phyloP scores from a whole-genome alignment of 768 basidiomycete species.

The Naganishia randhawae region DNA sequence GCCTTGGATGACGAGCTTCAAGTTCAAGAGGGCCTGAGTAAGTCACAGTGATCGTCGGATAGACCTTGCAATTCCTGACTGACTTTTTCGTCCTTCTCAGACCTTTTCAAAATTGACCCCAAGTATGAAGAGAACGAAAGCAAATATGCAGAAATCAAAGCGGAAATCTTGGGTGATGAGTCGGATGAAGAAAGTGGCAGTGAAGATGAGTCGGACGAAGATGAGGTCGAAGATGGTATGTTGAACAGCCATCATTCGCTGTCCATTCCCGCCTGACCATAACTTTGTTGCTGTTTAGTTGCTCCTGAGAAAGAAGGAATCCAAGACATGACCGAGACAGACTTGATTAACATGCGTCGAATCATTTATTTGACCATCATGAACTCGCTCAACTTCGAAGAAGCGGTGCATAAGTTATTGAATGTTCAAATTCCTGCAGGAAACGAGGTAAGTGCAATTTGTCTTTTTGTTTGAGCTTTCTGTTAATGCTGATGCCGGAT shows the following conservation, averaged over 20 bases:
- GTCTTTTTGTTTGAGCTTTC: neutral
- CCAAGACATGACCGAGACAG: conserved; percentile 89
- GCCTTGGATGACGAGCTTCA: conserved; percentile 88
- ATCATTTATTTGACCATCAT: conserved; percentile 97
- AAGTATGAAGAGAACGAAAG: conserved; percentile 86
- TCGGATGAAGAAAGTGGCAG: conserved; percentile 54
- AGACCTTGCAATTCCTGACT: neutral
- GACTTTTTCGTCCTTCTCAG: conserved; percentile 51
- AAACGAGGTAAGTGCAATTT: conserved; percentile 69
- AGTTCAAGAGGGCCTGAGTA: conserved; percentile 90
- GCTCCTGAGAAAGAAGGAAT: conserved; percentile 82
- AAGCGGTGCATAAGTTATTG: conserved; percentile 95
- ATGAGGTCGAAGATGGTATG: conserved; percentile 58
- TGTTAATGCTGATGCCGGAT: conserved; percentile 15
- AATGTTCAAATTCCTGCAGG: conserved; percentile 89
- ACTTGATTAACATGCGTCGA: conserved; percentile 88
- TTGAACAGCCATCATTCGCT: conserved; percentile 21
- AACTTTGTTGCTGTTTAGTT: conserved; percentile 5
- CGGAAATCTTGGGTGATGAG: conserved; percentile 78
- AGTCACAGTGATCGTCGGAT: conserved; percentile 41
- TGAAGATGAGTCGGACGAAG: conserved; percentile 59
- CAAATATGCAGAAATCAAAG: conserved; percentile 84
- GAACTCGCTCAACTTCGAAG: conserved; percentile 97
- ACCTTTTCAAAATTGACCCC: conserved; percentile 92
- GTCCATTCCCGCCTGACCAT: neutral